Evolutionary conservation across 805 yeast genomes (phyloP).

Genomic region (Huiozyma naganishii): DNA sequence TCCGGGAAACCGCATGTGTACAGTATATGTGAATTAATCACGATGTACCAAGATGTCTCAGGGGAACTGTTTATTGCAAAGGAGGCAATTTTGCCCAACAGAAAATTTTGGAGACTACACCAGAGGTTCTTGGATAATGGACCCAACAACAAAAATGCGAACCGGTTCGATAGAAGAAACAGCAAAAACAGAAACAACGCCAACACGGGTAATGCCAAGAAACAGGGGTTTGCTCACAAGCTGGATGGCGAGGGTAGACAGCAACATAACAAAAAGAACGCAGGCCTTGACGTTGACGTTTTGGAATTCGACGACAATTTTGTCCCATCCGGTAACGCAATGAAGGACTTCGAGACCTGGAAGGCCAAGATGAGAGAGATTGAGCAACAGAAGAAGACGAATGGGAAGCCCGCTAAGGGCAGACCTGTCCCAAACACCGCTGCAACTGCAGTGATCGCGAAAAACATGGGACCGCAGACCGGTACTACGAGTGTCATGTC

Average conservation of each 20-base stretch:
- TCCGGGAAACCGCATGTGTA: slow-evolving; percentile 7
- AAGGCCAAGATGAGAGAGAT: slow-evolving; percentile 30
- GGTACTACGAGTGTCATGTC: slow-evolving; percentile 21
- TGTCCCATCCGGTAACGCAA: slow-evolving; percentile 27
- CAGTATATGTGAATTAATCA: slow-evolving; percentile 20
- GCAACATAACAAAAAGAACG: slow-evolving; percentile 6
- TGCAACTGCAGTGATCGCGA: not conserved
- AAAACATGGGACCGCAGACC: not conserved
- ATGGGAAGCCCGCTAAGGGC: too few species aligned
- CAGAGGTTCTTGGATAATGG: slow-evolving; percentile 11
- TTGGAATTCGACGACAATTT: slow-evolving; percentile 26
- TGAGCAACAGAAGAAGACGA: slow-evolving; percentile 22
- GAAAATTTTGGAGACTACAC: slow-evolving; percentile 39
- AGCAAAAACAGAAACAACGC: slow-evolving; percentile 1
- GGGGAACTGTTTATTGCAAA: slow-evolving; percentile 26
- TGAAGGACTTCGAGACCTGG: slow-evolving; percentile 33
- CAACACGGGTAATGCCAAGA: slow-evolving; percentile 5
- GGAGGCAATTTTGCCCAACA: slow-evolving; percentile 34
- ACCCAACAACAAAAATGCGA: slow-evolving; percentile 6
- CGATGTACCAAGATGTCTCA: slow-evolving; percentile 6
- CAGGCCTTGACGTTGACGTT: slow-evolving; percentile 11
- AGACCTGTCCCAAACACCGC: too few species aligned
- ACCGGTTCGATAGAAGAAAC: slow-evolving; percentile 7
- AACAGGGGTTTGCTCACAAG: slow-evolving; percentile 5
- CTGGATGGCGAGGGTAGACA: not conserved